Conservation (phyloP, 1,139 yeast species). For the Pichia sp. region DNA sequence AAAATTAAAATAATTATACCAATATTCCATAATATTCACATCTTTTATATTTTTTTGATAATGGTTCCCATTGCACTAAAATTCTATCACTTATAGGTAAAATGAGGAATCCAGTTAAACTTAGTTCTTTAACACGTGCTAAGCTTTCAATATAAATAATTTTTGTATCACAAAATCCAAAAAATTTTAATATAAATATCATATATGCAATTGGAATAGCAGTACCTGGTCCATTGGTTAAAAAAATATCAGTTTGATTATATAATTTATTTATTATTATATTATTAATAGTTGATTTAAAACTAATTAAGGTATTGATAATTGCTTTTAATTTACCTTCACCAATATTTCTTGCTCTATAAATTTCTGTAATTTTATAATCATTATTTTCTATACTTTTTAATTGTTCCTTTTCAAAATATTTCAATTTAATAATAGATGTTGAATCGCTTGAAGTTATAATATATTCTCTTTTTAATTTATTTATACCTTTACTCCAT, state of each 20-base stretch:
- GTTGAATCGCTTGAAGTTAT: constrained; percentile 53
- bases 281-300: constrained; percentile 27
- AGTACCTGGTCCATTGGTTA: constrained; percentile 94
- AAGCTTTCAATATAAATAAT: constrained; percentile 82
- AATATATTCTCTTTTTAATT: constrained; percentile 39
- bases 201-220: constrained; percentile 71
- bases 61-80: constrained; percentile 84
- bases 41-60: constrained; percentile 48
- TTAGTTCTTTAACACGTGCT: constrained; percentile 73
- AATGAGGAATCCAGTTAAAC: constrained; percentile 69
- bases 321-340: constrained; percentile 52
- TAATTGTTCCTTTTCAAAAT: constrained; percentile 31
- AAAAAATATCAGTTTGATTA: constrained; percentile 43
- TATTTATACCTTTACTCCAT: constrained; percentile 23
- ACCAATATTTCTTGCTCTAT: constrained; percentile 75
- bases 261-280: constrained; percentile 7
- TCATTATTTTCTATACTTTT: constrained; percentile 17
- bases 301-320: constrained; percentile 44
- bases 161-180: constrained; percentile 48
- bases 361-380: constrained; percentile 37
- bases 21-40: constrained; percentile 76
- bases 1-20: constrained; percentile 34
- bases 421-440: constrained; percentile 46
- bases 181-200: constrained; percentile 45
- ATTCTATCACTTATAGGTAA: constrained; percentile 70